Evolutionary conservation across 768 basidiomycete genomes (phyloP).

Genomic region (Myochromella boudieri): DNA sequence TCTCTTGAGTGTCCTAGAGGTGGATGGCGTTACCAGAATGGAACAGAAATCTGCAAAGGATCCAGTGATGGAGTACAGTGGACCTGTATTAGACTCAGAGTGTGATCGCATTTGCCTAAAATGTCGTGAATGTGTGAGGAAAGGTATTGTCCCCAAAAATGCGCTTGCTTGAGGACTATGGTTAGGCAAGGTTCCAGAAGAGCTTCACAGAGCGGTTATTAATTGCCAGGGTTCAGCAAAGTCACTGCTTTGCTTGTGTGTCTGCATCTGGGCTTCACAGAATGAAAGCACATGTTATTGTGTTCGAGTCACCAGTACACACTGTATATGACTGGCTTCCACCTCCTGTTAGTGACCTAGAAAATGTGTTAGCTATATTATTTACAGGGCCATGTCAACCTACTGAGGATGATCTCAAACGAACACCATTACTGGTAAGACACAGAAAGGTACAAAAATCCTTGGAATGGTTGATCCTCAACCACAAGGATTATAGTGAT

Average conservation of each 20-base stretch:
- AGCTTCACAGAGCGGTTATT: slow-evolving; percentile 30
- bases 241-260: slow-evolving; percentile 29
- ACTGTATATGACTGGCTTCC: slow-evolving; percentile 33
- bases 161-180: slow-evolving; percentile 34
- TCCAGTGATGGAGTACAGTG: neutral
- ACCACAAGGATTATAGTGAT: slow-evolving; percentile 31
- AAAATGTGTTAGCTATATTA: slow-evolving; percentile 30
- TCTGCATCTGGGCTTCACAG: slow-evolving; percentile 25
- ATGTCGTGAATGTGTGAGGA: slow-evolving; percentile 10
- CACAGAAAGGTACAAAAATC: slow-evolving; percentile 22
- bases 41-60: no score
- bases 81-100: slow-evolving; percentile 15
- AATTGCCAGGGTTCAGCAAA: slow-evolving; percentile 26
- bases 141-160: slow-evolving; percentile 18
- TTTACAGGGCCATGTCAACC: slow-evolving; percentile 28
- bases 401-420: slow-evolving; percentile 24
- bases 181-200: slow-evolving; percentile 31
- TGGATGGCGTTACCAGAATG: neutral
- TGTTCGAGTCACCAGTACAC: slow-evolving; percentile 27
- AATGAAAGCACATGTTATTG: slow-evolving; percentile 33
- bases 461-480: slow-evolving; percentile 32
- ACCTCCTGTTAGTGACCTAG: slow-evolving; percentile 28
- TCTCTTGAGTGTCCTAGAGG: slow-evolving; percentile 6
- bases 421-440: slow-evolving; percentile 31
- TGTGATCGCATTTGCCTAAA: slow-evolving; percentile 16